Base-by-base conservation (phyloP, 345 rosid species). In the Firmiana major region DNA sequence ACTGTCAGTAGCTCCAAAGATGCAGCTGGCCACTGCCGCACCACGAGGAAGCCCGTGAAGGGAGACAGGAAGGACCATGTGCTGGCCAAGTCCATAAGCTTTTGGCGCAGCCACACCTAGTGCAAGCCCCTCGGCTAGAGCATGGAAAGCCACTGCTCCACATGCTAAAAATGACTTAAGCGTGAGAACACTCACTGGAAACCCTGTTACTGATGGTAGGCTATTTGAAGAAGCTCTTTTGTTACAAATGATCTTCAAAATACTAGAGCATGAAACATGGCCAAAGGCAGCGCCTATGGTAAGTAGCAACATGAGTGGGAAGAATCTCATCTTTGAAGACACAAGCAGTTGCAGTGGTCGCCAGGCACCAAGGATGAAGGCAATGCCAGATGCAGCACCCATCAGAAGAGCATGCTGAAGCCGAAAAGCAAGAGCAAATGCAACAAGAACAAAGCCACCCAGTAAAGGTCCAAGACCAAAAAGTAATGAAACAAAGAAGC, bases 21-120 rank as follows among this genome's bases (percentile, higher is more conserved):
- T 89, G 82, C 99, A 97, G 82, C 99, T 92, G n/a, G 98, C 98
- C 19, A 97, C 99, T 2, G 99, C 98, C 7, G 94, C 97, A 36
- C 99, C 99, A 19, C 98, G 88, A 43, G 98, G 99, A 54, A 97
- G 92, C 45, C 98, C 98, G 3, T 97, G 99, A 49, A 97, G 79
- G 60, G 98, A 92, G 73, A 97, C 98, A 0, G 99, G 99, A 63
- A 97, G 94, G 78, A 97, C 96, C 90, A 94, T 94, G 86, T 97
- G 93, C 76, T 89, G 89, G 66, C 98, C 99, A 0, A 91, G 86
- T 63, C 99, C 97, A 34, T 97, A 91, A 31, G 99, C 99, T 80
- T 91, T 89, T 60, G 99, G 98, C 74, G 99, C 98, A 70, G 99
- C 99, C 2, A 97, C 98, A 40, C 98, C 99, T 1, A 94, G 90